Base-by-base conservation (phyloP, 2,329 filamentous ascomycete species). In the Neodidymelliopsis sp. region DNA sequence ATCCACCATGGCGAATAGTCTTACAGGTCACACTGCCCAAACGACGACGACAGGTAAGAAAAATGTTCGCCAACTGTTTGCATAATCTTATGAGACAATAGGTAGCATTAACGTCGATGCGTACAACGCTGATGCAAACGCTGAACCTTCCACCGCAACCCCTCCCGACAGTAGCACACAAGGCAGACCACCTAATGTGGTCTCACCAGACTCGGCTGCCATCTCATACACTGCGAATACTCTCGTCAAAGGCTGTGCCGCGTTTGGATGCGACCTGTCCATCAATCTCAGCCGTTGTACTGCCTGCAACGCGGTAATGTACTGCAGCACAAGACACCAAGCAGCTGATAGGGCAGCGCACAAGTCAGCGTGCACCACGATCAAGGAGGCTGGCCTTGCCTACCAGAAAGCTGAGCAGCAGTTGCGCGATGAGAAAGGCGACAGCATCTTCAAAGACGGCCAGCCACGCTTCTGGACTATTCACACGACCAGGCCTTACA, bases 241-340 rank as follows among this genome's bases (percentile, higher is more conserved):
- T 10, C 29, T 33, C 12, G 15, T 10, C 10, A 9, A 4, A 12
- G 29, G 29, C 29, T 33, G 29, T 33, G 15, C 10, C 15, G 6
- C 29, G 16, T 16, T 16, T 1, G 29, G 29, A 4, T 33, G 29
- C 29, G 15, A 9, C 10, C 6, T 13, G 3, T 18, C 11, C 29
- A 3, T 18, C 6, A 9, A 40, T 11, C 70, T 77, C 22, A 60
- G 64, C 4, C 70, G 63, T 40, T 82, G 79, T 54, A 50, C 63
- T 4, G 71, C 62, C 4, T 83, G 79, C 64, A 71, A 67, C 30
- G 73, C 70, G 1, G 66, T 75, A 40, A 62, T 63, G 28, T 82
- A 82, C 65, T 82, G 80, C 63, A 60, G 71, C 59, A 61, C 11
- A 72, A 76, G 1, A n/a, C 77, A 81, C 59, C 78, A 81, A 62